Evolutionary conservation across 129 eudicot genomes (phyloP), one percentile per base, ranked within the genome.

Genomic region (Dittrichia graveolens): DNA sequence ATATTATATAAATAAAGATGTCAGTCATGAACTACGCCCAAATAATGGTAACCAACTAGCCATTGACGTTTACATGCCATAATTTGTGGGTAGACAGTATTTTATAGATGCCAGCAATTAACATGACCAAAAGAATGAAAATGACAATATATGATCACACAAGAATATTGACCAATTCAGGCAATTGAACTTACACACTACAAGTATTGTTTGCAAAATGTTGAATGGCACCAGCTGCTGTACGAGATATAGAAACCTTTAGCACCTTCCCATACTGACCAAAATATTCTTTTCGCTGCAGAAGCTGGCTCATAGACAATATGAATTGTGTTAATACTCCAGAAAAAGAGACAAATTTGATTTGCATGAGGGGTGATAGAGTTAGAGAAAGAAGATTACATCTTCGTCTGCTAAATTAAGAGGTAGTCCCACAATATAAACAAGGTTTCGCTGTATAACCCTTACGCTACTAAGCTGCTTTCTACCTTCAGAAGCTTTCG

Each of bases 201-300:
- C 99, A 95, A 61, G 99, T 95, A 80, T 76, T 91, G 80, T 95
- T 88, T 78, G 97, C 80, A 78, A 86, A 95, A 15, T 84, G 96
- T 74, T 95, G 99, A 75, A 95, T 87, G 52, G 90, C 72, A 57
- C 99, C 99, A 73, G 87, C 86, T 34, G 99, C 83, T 67, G 99
- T 95, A 31, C 99, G 94, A 44, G 99, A 95, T 55, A 95, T 88
- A 54, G 99, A 95, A 69, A 95, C 99, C 88, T 95, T 95, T 65
- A 84, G 75, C 61, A 91, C 99, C 87, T 88, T 95, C 57, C 99
- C 97, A 83, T 95, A 95, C 79, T 88, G 99, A 71, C 87, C 90
- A 85, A 95, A 95, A 83, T 95, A 91, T 24, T 95, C 99, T 71
- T 81, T 85, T 65, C 88, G 85, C 85, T 88, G 96, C 54, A 95